Evolutionary conservation across 1,139 yeast genomes (phyloP), one percentile per base, ranked within the genome.

Genomic region (Zygoascus meyerae): DNA sequence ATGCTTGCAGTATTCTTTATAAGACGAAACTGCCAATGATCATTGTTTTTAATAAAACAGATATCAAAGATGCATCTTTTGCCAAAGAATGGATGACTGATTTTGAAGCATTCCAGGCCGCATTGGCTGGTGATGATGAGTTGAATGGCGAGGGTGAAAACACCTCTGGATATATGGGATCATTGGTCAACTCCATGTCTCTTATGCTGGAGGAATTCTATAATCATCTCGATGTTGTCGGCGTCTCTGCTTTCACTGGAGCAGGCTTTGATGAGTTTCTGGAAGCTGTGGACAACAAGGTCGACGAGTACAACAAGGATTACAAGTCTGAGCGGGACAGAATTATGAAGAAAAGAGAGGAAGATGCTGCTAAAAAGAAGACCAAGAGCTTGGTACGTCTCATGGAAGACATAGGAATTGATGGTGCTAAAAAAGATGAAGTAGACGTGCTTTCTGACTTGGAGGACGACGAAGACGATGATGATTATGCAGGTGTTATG

Each of bases 51-150:
- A 94, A 94, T 69, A 94, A 94, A 69, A 86, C 94, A 1, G 99
- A 94, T 66, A 90, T 85, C 7, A 74, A 83, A 57, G 81, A 82
- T 51, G 87, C 95, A 0, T 81, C 78, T 46, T 89, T 89, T 68
- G 97, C 96, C 28, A 83, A 81, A 62, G 95, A 87, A 55, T 94
- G 99, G 99, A 89, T 94, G 97, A 78, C 83, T 3, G 98, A 94
- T 66, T 94, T 94, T 66, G 97, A 92, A 65, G 74, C 79, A 15
- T 94, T 94, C 71, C 98, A 92, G 65, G 70, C 68, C 34, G 95
- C 95, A 1, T 70, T 90, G 51, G 73, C 75, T 55, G 72, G 73
- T 59, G 75, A 72, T 49, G 77, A 65, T 32, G 82, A 84, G 40
- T 66, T 78, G 48, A 81, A 79, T 55, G 85, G 81, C 34, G 84